Base-by-base conservation (phyloP, 1,139 yeast species). In the Candida freyschussii region DNA sequence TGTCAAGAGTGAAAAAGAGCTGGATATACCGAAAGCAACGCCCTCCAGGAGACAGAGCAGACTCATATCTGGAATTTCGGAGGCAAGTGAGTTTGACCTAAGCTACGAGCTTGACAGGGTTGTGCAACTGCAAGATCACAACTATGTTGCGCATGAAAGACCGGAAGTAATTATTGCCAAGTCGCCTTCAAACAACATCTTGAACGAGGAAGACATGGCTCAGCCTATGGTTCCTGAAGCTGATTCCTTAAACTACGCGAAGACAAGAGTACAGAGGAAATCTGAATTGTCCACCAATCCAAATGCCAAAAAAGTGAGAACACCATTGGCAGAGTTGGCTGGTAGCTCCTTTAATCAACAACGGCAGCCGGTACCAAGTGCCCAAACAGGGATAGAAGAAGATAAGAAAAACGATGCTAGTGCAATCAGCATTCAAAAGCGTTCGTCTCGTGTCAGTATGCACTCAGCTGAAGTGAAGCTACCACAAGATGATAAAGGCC, bases 401-500 rank as follows among this genome's bases (percentile, higher is more conserved):
- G 24, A 21, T 7, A 36, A 32, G 20, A 28, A 25, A 22, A 27
- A 27, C 14, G 27, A 17, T 15, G 31, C 21, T 21, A 35, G 27
- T 13, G 36, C 22, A 3, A 12, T 27, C n/a, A 17, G 25, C 13
- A 25, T 33, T 27, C 29, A 33, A 26, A 45, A 37, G 12, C 46
- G 40, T 24, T 34, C 31, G 9, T 33, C 40, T 6, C 27, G 36
- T 11, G 20, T 26, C 29, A 32, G 29, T 21, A 29, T 39, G 32
- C 24, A 14, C 22, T 23, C 25, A 12, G 24, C 15, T 21, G 26
- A 20, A 17, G 27, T 25, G n/a, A 19, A 10, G 13, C 20, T 26
- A 6, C 25, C 35, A 8, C 10, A 24, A 3, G 19, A 22, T 24
- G 95, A 85, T 55, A 62, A 74, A 37, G 96, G 96, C 4, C 68